These are phyloP conservation scores for Podospora australis DNA, from an alignment of 495 filamentous ascomycete genomes.

Conservation along the genomic window DNA sequence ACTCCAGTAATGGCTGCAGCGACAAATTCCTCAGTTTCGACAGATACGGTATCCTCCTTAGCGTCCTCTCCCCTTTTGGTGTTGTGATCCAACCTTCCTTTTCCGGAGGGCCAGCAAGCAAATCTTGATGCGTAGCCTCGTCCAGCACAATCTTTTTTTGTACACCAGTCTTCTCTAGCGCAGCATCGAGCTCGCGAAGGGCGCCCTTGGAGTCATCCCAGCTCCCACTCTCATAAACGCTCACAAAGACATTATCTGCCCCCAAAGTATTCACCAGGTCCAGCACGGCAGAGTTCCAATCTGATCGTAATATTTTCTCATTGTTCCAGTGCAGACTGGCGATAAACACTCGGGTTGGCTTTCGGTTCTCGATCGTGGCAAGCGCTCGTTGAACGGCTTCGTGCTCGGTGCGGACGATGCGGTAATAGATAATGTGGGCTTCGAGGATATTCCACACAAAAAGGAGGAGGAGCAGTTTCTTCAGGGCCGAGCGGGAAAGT, in stretches of 20 bases:
- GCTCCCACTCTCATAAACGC: conserved; percentile 64
- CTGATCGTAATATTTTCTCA: conserved; percentile 51
- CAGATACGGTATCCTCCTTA: conserved; percentile 63
- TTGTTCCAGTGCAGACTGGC: conserved; percentile 67
- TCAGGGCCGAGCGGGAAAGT: conserved; percentile 19
- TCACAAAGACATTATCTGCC: conserved; percentile 61
- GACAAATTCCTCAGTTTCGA: conserved; percentile 56
- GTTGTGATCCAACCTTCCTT: conserved; percentile 55
- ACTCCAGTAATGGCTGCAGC: conserved; percentile 42
- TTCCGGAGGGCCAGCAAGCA: conserved; percentile 38
- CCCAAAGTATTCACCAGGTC: conserved; percentile 52
- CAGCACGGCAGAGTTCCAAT: conserved; percentile 57
- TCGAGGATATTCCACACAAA: conserved; percentile 25
- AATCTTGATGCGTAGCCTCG: conserved; percentile 50
- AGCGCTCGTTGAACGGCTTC: conserved; percentile 9
- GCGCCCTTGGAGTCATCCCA: conserved; percentile 64
- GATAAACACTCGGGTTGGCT: conserved; percentile 54
- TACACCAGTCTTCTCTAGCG: conserved; percentile 49
- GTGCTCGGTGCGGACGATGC: conserved; percentile 19
- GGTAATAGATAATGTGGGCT: conserved; percentile 26
- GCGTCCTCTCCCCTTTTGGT: conserved; percentile 41
- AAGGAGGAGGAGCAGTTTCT: conserved; percentile 19
- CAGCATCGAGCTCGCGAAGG: conserved; percentile 50
- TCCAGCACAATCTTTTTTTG: conserved; percentile 48
- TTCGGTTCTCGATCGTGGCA: conserved; percentile 7